Evolutionary conservation across 2,329 filamentous ascomycete species (phyloP).

Genomic region (Corynespora cassiicola): DNA sequence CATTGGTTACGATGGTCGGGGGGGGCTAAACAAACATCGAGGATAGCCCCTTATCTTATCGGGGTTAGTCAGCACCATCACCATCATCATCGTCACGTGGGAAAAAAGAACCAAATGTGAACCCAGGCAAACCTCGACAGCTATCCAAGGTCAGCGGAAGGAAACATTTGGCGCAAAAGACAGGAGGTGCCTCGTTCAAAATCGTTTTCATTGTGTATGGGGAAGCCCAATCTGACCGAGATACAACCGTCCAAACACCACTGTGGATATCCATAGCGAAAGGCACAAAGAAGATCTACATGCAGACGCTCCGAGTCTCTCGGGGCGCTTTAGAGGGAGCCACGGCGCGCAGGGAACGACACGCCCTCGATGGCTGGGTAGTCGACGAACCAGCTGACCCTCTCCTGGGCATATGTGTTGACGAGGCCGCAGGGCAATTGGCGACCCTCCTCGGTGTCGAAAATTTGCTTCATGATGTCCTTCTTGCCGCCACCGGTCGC

Average conservation of each 20-base stretch:
- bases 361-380: constrained; percentile 85
- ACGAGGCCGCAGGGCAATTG: constrained; percentile 86
- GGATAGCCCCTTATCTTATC: constrained; percentile 10
- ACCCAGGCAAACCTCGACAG: no score
- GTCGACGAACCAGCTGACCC: constrained; percentile 96
- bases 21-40: constrained; percentile 11
- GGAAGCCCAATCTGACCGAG: no score
- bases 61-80: constrained; percentile 6
- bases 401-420: constrained; percentile 82
- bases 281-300: constrained; percentile 32
- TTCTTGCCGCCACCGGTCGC: constrained; percentile 90
- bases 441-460: constrained; percentile 75
- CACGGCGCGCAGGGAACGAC: constrained; percentile 73
- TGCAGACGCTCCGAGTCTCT: no score
- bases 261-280: constrained; percentile 30
- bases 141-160: no score
- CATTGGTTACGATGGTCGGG: constrained; percentile 5
- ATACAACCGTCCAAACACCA: constrained; percentile 18
- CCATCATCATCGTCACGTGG: no score
- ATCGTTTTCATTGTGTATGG: no score
- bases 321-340: constrained; percentile 60
- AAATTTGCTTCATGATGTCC: constrained; percentile 90
- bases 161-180: no score
- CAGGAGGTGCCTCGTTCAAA: no score
- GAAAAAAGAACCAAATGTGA: no score